Evolutionary conservation across 352 stramenopile species (phyloP), one percentile per base, ranked within the genome.

Genomic region (Phytophthora hibernalis): DNA sequence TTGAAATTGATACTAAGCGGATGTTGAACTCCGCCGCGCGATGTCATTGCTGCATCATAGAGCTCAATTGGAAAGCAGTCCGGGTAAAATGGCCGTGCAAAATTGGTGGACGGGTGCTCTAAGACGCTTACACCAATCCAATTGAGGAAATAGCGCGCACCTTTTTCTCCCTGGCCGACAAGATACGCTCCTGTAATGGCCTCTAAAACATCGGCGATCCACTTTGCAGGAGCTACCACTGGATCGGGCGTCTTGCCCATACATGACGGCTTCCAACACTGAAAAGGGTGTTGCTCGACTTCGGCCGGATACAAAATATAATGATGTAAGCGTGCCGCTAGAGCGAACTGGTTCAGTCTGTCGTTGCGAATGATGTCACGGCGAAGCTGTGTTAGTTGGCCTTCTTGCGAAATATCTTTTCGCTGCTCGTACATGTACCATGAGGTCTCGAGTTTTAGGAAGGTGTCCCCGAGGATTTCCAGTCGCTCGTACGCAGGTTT

Each of bases 291-390:
- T 60, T 93, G 84, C 51, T 96, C 88, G 18, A 96, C 80, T 69
- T 85, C 79, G 8, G 78, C 76, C 6, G 88, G 88, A 49, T 94
- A 89, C 60, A 91, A 54, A 28, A 96, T 95, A 56, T 91, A 93
- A 47, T 90, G 82, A 21, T 96, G 86, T 8, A 96, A 61, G 0
- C 74, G 56, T 16, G 75, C 71, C 0, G 72, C 56, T 16, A 93
- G 51, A 13, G 88, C 83, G 53, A 95, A 92, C 48, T 90, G 63
- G 58, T 87, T 91, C 22, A 96, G 70, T 30, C 88, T 78, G 22
- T 95, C 88, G 40, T 96, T 96, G 7, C 88, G 85, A 58, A 96
- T 96, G 35, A 96, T 95, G 37, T 96, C 88, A 15, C 85, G 77
- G 21, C 88, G 86, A 61, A 95, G 57, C 44, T 88, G 78, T 7